Percentiles rank a stretch among this genome's conserved stretches.
These are phyloP conservation scores for Populus deltoides DNA, from an alignment of 345 rosid species.

Conservation along the genomic window DNA sequence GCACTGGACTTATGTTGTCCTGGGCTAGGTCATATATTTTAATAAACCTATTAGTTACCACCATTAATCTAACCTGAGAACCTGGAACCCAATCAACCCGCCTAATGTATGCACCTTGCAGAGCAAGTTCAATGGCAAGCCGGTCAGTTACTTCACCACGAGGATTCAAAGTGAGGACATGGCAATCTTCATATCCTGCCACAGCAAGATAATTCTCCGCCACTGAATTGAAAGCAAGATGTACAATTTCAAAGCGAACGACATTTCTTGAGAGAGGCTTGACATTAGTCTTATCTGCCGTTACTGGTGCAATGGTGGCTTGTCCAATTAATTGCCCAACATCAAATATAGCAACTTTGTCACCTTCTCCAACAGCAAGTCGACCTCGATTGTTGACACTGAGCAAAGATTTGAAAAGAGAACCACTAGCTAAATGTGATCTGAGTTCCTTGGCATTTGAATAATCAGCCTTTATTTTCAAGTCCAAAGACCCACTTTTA, in stretches of 20 bases:
- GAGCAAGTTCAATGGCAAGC: slow-evolving; percentile 92
- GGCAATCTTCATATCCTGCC: slow-evolving; percentile 97
- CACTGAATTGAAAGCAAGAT: slow-evolving; percentile 70
- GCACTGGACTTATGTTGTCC: slow-evolving; percentile 92
- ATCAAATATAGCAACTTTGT: slow-evolving; percentile 95
- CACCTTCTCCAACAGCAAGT: slow-evolving; percentile 99
- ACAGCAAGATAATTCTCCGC: slow-evolving; percentile 95
- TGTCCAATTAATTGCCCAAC: slow-evolving; percentile 91
- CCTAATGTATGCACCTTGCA: slow-evolving; percentile 92
- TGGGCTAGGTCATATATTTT: slow-evolving; percentile 94
- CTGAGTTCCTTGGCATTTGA: slow-evolving; percentile 89
- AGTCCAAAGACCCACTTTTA: slow-evolving; percentile 95
- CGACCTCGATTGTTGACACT: slow-evolving; percentile 90
- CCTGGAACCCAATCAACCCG: slow-evolving; percentile 92
- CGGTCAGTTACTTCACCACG: slow-evolving; percentile 97
- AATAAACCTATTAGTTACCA: slow-evolving; percentile 83
- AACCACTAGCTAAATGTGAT: slow-evolving; percentile 79
- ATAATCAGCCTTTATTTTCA: slow-evolving; percentile 96
- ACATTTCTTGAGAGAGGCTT: slow-evolving; percentile 94
- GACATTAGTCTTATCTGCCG: slow-evolving; percentile 91
- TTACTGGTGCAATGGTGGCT: slow-evolving; percentile 80
- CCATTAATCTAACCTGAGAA: slow-evolving; percentile 90
- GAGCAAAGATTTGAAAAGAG: slow-evolving; percentile 89
- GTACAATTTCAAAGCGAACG: slow-evolving; percentile 95
- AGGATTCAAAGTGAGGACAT: slow-evolving; percentile 81